Evolutionary conservation across 2,329 filamentous ascomycete species (phyloP).

Genomic region (Neopestalotiopsis rosae): DNA sequence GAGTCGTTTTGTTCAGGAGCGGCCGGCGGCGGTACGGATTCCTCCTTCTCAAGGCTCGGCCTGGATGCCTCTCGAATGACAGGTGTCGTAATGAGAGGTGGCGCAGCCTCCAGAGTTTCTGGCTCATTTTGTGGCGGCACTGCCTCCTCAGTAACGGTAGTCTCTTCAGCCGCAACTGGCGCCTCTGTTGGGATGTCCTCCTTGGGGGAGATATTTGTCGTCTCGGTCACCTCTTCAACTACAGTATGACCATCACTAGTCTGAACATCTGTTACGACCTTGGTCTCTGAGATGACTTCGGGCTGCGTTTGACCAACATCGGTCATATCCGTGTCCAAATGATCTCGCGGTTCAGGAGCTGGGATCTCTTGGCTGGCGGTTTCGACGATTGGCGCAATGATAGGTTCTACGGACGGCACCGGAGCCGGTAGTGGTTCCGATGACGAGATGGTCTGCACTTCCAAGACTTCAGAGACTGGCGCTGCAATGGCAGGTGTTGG

Average conservation of each 20-base stretch:
- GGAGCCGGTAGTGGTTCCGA: conserved; percentile 20
- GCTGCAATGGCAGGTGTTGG: not conserved
- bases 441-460: not conserved
- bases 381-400: conserved; percentile 7
- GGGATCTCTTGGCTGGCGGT: conserved; percentile 2
- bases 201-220: conserved; percentile 1
- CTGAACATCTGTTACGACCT: not conserved
- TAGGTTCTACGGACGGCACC: conserved; percentile 12
- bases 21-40: not conserved
- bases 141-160: not conserved
- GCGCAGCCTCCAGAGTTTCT: not conserved
- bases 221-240: conserved; percentile 12
- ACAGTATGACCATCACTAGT: not conserved
- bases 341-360: not conserved
- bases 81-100: not conserved
- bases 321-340: conserved; percentile 13
- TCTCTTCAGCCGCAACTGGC: not conserved
- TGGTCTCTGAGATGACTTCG: not conserved
- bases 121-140: not conserved
- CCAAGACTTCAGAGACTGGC: conserved; percentile 4
- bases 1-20: not conserved
- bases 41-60: not conserved
- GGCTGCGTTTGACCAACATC: not conserved
- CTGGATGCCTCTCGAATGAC: not conserved
- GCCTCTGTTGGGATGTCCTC: not conserved